phyloP scores from a whole-genome alignment of 108 stramenopile genomes.

The Skeletonema grethae region DNA sequence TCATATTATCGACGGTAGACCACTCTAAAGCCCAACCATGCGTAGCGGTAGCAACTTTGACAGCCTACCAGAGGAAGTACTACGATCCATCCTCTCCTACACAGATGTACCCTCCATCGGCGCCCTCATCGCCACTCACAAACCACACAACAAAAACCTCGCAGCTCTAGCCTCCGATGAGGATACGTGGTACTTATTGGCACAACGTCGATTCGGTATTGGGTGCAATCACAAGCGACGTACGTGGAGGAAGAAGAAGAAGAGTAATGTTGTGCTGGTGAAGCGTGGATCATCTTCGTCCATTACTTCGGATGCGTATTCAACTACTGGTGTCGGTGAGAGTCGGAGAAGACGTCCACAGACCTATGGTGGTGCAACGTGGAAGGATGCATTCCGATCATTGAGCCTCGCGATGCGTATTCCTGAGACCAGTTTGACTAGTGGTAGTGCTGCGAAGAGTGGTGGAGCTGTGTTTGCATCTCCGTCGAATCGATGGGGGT shows the following conservation, averaged over 20 bases:
- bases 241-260: not conserved
- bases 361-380: constrained; percentile 35
- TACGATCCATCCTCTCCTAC: constrained; percentile 23
- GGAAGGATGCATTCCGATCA: constrained; percentile 28
- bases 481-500: not conserved
- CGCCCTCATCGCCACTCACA: constrained; percentile 11
- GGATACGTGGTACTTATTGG: constrained; percentile 30
- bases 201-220: constrained; percentile 46
- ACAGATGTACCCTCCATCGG: constrained; percentile 42
- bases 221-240: constrained; percentile 18
- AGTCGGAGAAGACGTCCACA: constrained; percentile 23
- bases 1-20: too few species aligned
- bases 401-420: constrained; percentile 22
- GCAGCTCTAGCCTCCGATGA: constrained; percentile 35
- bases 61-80: constrained; percentile 33
- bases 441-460: constrained; percentile 6
- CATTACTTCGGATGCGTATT: not conserved
- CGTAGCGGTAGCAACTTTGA: constrained; percentile 21
- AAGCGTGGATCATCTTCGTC: constrained; percentile 7
- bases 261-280: constrained; percentile 5
- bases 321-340: not conserved
- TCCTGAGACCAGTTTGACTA: constrained; percentile 18
- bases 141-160: constrained; percentile 2
- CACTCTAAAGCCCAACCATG: too few species aligned
- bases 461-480: constrained; percentile 43